Conservation (phyloP, 2,329 filamentous ascomycete genomes). For the Furcasterigmium sp. region DNA sequence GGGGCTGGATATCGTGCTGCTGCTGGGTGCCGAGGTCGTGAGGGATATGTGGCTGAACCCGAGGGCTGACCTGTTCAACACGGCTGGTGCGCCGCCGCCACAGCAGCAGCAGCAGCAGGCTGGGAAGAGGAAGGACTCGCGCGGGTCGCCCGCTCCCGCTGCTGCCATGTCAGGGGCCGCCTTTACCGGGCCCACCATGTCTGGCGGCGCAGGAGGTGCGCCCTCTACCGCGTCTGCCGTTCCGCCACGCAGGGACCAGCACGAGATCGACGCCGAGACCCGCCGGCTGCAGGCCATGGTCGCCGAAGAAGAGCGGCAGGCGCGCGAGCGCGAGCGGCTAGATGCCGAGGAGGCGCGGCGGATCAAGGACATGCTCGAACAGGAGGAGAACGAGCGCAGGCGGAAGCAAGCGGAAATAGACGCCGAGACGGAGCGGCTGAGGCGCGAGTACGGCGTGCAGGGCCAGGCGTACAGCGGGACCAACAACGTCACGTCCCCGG, state of each 20-base stretch:
- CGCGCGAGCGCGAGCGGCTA: conserved; percentile 49
- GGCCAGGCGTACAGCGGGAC: conserved; percentile 30
- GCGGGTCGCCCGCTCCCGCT: conserved; percentile 18
- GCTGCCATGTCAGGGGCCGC: conserved; percentile 15
- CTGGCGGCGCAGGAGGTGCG: conserved; percentile 31
- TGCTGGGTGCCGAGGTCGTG: conserved; percentile 59
- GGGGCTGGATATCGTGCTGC: conserved; percentile 78
- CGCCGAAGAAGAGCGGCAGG: conserved; percentile 42
- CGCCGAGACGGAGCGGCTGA: conserved; percentile 77
- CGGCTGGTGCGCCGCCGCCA: conserved; percentile 37
- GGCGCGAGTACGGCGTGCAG: conserved; percentile 59
- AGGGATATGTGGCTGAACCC: conserved; percentile 60
- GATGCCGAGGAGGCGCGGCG: conserved; percentile 39
- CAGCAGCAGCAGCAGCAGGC: too few relatives aligned
- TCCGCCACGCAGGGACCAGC: conserved; percentile 18
- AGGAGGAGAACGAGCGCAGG: conserved; percentile 58
- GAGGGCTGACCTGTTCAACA: conserved; percentile 73
- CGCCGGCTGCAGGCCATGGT: conserved; percentile 59
- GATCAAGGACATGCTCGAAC: conserved; percentile 60
- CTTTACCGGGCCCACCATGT: conserved; percentile 39
- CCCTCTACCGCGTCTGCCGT: conserved; percentile 13
- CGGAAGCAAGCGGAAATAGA: conserved; percentile 58
- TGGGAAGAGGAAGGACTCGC: conserved; percentile 37
- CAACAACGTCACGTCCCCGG: conserved; percentile 5
- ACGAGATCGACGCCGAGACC: conserved; percentile 68